phyloP scores from a whole-genome alignment of 192 early-diverging fungal genomes.

The Funneliformis geosporum region DNA sequence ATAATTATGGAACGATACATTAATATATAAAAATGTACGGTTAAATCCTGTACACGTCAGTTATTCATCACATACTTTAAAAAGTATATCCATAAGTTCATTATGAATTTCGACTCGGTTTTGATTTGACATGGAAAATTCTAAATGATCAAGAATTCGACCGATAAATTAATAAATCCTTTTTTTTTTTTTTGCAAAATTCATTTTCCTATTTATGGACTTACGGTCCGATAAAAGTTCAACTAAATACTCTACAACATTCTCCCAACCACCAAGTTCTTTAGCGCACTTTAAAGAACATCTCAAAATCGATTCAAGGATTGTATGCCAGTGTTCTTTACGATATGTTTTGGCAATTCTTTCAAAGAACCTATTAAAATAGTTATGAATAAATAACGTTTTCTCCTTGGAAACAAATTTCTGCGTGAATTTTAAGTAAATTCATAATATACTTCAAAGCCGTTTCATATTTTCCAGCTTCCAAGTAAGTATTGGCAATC shows the following conservation, averaged over 20 bases:
- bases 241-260: constrained; percentile 67
- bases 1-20: background rate
- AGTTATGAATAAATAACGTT: background rate
- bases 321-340: constrained; percentile 76
- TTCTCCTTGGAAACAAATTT: background rate
- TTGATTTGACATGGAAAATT: constrained; percentile 32
- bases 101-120: constrained; percentile 42
- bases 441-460: constrained; percentile 58
- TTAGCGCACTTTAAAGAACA: constrained; percentile 72
- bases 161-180: background rate
- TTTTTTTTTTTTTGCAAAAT: background rate
- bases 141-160: background rate
- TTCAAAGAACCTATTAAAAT: constrained; percentile 70
- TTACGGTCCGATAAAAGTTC: constrained; percentile 64
- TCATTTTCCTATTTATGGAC: background rate
- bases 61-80: constrained; percentile 5
- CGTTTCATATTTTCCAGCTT: constrained; percentile 79
- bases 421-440: background rate
- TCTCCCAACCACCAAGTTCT: constrained; percentile 60
- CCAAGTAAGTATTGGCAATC: constrained; percentile 82
- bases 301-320: constrained; percentile 68
- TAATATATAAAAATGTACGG: background rate
- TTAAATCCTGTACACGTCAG: background rate
- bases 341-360: constrained; percentile 87
- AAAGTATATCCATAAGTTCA: constrained; percentile 35